Conservation (phyloP, 495 filamentous ascomycete species). For the Talaromyces liani region DNA sequence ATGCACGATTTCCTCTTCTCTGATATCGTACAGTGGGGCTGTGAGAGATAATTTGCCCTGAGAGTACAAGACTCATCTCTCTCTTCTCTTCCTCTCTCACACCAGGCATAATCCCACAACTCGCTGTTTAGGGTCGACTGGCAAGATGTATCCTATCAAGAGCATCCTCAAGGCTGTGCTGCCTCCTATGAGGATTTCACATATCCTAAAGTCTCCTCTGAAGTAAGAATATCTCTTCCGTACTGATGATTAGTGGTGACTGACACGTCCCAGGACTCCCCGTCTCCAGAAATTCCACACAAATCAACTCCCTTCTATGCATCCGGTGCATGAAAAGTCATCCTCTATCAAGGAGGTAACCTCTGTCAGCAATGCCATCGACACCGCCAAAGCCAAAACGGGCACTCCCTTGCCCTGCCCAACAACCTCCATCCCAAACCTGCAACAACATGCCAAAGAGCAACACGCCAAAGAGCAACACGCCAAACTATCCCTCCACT, state of each 20-base stretch:
- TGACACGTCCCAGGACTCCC: background rate
- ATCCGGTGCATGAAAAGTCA: background rate
- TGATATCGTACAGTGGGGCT: too few relatives aligned
- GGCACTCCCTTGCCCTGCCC: background rate
- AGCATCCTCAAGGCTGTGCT: background rate
- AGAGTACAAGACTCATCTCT: background rate
- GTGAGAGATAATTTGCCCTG: background rate
- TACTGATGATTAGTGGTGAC: background rate
- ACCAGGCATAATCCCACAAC: background rate
- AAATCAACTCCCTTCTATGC: background rate
- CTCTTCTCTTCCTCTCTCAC: background rate
- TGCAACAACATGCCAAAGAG: background rate
- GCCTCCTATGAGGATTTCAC: background rate
- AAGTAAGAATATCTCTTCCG: background rate
- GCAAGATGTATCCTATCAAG: conserved; percentile 3
- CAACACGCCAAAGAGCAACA: background rate
- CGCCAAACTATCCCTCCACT: background rate
- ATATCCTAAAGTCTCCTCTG: background rate
- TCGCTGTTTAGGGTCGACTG: background rate
- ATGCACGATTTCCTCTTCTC: too few relatives aligned
- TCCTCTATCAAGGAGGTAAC: background rate
- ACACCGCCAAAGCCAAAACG: background rate
- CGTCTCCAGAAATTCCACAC: background rate
- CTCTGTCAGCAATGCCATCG: background rate
- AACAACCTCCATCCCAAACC: background rate